These are phyloP conservation scores for Pseudozyma sp. DNA, from an alignment of 1,284 basidiomycete species.

Conservation along the genomic window DNA sequence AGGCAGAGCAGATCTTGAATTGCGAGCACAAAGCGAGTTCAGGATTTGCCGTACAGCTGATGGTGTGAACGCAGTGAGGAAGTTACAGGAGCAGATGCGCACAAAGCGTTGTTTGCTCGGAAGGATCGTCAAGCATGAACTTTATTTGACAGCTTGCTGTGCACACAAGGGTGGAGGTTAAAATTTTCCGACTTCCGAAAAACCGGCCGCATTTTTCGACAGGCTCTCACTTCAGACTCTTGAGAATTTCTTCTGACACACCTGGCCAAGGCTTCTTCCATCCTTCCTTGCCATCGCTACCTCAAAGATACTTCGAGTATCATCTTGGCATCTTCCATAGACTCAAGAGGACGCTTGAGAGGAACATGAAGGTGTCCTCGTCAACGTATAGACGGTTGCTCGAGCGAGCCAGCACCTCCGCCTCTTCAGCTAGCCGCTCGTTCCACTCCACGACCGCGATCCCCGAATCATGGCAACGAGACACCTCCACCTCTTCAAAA, in stretches of 20 bases:
- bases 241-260: constrained; percentile 17
- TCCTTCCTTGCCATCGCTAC: not conserved
- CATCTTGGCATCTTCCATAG: not conserved
- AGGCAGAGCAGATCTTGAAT: too few relatives aligned
- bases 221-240: constrained; percentile 6
- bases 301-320: not conserved
- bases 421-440: not conserved
- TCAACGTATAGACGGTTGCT: not conserved
- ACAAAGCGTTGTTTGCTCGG: not conserved
- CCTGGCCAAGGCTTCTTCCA: not conserved
- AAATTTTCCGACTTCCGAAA: constrained; percentile 6
- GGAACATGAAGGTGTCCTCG: constrained; percentile 12
- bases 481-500: not conserved
- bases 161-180: not conserved
- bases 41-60: too few relatives aligned
- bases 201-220: not conserved
- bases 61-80: too few relatives aligned
- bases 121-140: not conserved
- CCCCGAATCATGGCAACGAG: too few relatives aligned
- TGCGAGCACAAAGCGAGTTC: too few relatives aligned
- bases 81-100: not conserved
- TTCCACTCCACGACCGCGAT: not conserved
- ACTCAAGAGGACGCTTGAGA: too few relatives aligned
- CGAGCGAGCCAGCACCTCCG: too few relatives aligned
- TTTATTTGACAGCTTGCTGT: not conserved